These are phyloP conservation scores for Botrytis paeoniae DNA, from an alignment of 2,329 filamentous ascomycete species.

Conservation along the genomic window DNA sequence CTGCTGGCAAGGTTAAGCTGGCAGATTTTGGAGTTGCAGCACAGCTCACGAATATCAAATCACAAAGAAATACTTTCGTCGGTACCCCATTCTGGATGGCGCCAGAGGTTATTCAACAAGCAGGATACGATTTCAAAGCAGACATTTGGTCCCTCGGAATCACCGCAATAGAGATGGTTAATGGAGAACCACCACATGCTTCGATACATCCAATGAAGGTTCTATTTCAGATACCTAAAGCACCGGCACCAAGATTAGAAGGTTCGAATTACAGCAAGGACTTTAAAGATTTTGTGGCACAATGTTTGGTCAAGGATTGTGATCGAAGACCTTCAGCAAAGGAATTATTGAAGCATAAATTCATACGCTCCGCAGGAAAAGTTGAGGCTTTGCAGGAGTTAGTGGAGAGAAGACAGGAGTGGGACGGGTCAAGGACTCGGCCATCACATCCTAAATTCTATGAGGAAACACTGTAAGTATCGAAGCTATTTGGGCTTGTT, in stretches of 20 bases:
- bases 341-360: slow-evolving; percentile 83
- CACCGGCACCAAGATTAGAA: slow-evolving; percentile 77
- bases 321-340: slow-evolving; percentile 80
- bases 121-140: slow-evolving; percentile 80
- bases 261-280: slow-evolving; percentile 78
- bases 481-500: not conserved
- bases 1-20: slow-evolving; percentile 86
- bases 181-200: slow-evolving; percentile 84
- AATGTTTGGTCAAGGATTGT: slow-evolving; percentile 89
- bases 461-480: slow-evolving; percentile 75
- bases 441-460: slow-evolving; percentile 79
- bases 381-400: slow-evolving; percentile 85
- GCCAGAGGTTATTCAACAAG: slow-evolving; percentile 88
- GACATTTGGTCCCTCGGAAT: slow-evolving; percentile 94
- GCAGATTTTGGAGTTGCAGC: slow-evolving; percentile 97
- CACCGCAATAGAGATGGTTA: slow-evolving; percentile 84
- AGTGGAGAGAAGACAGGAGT: slow-evolving; percentile 77
- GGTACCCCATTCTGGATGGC: slow-evolving; percentile 98
- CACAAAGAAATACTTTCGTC: slow-evolving; percentile 94
- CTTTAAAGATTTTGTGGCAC: slow-evolving; percentile 89
- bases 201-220: slow-evolving; percentile 92
- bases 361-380: slow-evolving; percentile 83
- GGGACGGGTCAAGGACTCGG: slow-evolving; percentile 69
- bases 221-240: slow-evolving; percentile 86
- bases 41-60: slow-evolving; percentile 96